phyloP scores from a whole-genome alignment of 352 stramenopile genomes.

The Globisporangium yorkense region DNA sequence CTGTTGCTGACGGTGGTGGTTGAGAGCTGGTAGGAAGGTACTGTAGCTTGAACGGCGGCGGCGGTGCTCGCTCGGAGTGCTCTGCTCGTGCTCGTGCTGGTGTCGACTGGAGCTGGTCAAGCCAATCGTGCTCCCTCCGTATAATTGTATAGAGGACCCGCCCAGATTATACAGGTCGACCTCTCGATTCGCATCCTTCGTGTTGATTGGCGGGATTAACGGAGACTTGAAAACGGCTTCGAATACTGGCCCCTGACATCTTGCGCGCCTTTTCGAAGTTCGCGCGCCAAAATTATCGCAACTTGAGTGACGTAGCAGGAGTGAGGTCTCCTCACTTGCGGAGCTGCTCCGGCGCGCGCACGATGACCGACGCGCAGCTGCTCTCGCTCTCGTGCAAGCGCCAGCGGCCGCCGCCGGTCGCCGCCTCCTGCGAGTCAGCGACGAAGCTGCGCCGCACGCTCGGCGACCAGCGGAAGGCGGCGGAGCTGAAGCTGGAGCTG shows the following conservation, averaged over 20 bases:
- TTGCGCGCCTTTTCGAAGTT: too few relatives aligned
- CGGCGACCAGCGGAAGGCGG: neutral
- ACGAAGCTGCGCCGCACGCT: neutral
- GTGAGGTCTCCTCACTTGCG: neutral
- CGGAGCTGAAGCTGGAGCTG: neutral
- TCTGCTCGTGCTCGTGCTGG: neutral
- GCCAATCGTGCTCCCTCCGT: too few relatives aligned
- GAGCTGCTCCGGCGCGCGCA: neutral
- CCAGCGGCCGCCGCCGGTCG: neutral
- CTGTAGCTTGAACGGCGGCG: too few relatives aligned
- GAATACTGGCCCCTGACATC: too few relatives aligned
- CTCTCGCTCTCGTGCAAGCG: neutral
- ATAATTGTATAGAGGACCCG: too few relatives aligned
- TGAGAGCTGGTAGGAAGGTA: too few relatives aligned
- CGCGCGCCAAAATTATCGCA: neutral
- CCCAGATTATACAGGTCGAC: too few relatives aligned
- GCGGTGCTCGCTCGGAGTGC: neutral
- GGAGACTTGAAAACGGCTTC: too few relatives aligned
- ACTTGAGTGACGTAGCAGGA: neutral
- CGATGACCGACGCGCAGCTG: neutral
- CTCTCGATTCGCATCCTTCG: too few relatives aligned
- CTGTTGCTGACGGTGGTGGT: neutral
- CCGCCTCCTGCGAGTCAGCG: neutral
- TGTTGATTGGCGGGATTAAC: too few relatives aligned
- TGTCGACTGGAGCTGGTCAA: neutral